Conservation (phyloP, 1,139 yeast species). For the Wickerhamomyces sp. region DNA sequence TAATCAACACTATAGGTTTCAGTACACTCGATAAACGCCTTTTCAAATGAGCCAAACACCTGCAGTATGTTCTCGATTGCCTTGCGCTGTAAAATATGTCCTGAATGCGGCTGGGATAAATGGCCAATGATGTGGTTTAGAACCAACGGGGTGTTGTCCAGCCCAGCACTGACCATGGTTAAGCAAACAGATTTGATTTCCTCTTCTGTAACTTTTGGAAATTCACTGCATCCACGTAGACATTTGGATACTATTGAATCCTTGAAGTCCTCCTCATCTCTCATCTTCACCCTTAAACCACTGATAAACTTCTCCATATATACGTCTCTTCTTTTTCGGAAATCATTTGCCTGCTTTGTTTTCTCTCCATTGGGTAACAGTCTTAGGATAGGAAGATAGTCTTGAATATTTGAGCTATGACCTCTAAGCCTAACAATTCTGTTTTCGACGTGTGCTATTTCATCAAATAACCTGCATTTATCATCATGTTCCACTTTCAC, state of each 20-base stretch:
- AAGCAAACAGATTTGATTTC: slow-evolving; percentile 63
- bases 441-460: slow-evolving; percentile 61
- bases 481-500: slow-evolving; percentile 41
- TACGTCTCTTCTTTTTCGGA: slow-evolving; percentile 44
- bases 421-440: slow-evolving; percentile 59
- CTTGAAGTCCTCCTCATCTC: slow-evolving; percentile 24
- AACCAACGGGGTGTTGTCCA: slow-evolving; percentile 67
- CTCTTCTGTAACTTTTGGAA: slow-evolving; percentile 26
- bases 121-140: slow-evolving; percentile 60
- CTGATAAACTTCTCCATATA: slow-evolving; percentile 45
- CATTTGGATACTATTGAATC: slow-evolving; percentile 43
- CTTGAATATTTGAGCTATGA: slow-evolving; percentile 55
- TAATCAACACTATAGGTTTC: slow-evolving; percentile 38
- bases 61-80: slow-evolving; percentile 28
- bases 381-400: slow-evolving; percentile 53
- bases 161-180: slow-evolving; percentile 76
- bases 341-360: slow-evolving; percentile 29
- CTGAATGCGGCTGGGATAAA: slow-evolving; percentile 43
- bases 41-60: slow-evolving; percentile 32
- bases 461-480: slow-evolving; percentile 39
- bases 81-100: slow-evolving; percentile 38
- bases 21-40: slow-evolving; percentile 46
- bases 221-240: slow-evolving; percentile 20
- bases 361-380: slow-evolving; percentile 27
- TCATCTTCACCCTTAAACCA: slow-evolving; percentile 26